Base-by-base conservation (phyloP, 495 filamentous ascomycete genomes). In the Neurospora intermedia region DNA sequence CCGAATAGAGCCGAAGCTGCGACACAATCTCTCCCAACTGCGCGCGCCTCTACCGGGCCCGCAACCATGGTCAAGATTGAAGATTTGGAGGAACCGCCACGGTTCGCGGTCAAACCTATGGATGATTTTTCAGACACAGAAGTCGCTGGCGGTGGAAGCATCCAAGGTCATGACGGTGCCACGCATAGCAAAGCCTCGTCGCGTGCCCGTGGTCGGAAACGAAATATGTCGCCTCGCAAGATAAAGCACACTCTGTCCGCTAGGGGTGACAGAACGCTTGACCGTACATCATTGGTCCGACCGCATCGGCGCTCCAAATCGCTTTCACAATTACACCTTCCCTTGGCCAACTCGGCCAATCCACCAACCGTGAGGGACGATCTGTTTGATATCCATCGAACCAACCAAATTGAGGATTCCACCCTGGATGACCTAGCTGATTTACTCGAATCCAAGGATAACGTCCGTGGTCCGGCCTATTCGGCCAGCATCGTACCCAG, bases 31-130 rank as follows among this genome's bases (percentile, higher is more conserved):
- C 87, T 86, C 7, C 82, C 79, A 72, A 81, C 87, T 27, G 82
- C 80, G 7, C 85, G 87, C 23, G 86, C 86, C 7, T 88, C 83
- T 76, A 80, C 88, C 23, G 86, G 88, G 20, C 87, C 87, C 31
- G 84, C 85, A 7, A 82, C 82, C 38, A 83, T 81, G 23, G 62
- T 83, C 54, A 85, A 80, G 74, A 75, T 80, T 43, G 81, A 83
- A 59, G 79, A 76, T 41, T 42, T 78, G 23, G 73, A 71, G 18
- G 69, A 41, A 9, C 39, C 16, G 35, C 71, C 69, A n/a, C 38
- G 43, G 23, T 43, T 41, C 18, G 18, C 18, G 31, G 70, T 46
- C 4, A 72, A 70, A 73, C 46, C 38, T 11, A 69, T 46, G 54
- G 66, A 42, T 43, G 35, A 38, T 15, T 39, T 20, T 31, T 9